phyloP scores from a whole-genome alignment of 495 filamentous ascomycete species.

The Xylaria flabelliformis region DNA sequence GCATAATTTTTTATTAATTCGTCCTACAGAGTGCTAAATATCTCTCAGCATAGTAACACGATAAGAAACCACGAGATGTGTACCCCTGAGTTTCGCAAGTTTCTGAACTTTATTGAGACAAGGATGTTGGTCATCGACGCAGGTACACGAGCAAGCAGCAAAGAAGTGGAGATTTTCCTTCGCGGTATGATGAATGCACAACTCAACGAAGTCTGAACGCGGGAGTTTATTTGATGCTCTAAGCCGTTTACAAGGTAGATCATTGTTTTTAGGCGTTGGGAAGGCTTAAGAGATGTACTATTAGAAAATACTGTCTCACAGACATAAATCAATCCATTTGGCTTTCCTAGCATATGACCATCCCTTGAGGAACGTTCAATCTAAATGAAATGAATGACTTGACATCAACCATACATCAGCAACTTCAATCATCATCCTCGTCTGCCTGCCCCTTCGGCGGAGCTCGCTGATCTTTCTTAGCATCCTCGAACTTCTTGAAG shows the following conservation, averaged over 20 bases:
- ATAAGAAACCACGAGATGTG: background rate
- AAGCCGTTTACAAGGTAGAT: background rate
- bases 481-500: constrained; percentile 11
- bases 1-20: background rate
- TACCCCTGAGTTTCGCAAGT: background rate
- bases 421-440: background rate
- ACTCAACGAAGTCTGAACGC: background rate
- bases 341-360: background rate
- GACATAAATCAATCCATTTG: background rate
- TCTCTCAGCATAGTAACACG: background rate
- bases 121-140: background rate
- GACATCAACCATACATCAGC: no score
- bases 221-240: background rate
- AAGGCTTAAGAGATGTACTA: background rate
- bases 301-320: background rate
- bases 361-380: background rate
- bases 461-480: background rate
- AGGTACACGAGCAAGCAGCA: background rate
- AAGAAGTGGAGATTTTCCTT: background rate
- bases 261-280: background rate
- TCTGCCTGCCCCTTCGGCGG: background rate
- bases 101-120: background rate
- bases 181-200: background rate
- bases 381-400: background rate
- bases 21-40: background rate